Evolutionary conservation across 192 early-diverging fungal species (phyloP).

Genomic region (Jimgerdemannia flammicorona): DNA sequence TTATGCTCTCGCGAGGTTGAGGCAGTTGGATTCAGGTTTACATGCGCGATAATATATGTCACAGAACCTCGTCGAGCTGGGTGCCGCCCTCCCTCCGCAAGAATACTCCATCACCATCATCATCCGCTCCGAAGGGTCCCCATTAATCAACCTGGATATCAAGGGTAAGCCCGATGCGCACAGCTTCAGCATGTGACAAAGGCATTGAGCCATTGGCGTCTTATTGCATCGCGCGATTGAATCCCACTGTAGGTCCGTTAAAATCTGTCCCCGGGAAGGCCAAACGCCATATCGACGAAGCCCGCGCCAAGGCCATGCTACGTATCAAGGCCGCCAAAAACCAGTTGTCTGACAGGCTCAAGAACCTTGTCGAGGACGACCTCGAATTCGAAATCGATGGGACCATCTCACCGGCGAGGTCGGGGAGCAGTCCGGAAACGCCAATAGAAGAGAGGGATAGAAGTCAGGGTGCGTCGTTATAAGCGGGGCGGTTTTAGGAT

Average conservation of each 20-base stretch:
- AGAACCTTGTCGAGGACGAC: slow-evolving; percentile 2
- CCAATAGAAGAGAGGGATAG: not conserved
- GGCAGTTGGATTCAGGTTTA: not conserved
- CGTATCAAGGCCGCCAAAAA: not conserved
- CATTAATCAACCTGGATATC: not conserved
- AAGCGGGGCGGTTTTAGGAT: not conserved
- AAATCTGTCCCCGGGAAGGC: not conserved
- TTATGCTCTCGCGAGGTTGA: not conserved
- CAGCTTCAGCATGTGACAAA: not conserved
- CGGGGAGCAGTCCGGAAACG: not conserved
- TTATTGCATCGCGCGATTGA: too few species aligned
- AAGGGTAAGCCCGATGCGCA: not conserved
- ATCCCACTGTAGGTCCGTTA: not conserved
- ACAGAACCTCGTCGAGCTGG: not conserved
- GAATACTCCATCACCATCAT: not conserved
- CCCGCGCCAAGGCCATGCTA: not conserved
- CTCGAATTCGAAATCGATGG: not conserved
- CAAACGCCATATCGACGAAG: slow-evolving; percentile 1
- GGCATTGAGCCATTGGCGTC: too few species aligned
- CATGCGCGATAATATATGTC: not conserved
- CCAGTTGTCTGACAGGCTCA: not conserved
- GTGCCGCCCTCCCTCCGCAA: not conserved
- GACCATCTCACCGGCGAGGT: not conserved
- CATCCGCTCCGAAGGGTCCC: not conserved
- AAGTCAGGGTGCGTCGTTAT: not conserved